Evolutionary conservation across 2,329 filamentous ascomycete species (phyloP).

Genomic region (Davidsoniella eucalypti): DNA sequence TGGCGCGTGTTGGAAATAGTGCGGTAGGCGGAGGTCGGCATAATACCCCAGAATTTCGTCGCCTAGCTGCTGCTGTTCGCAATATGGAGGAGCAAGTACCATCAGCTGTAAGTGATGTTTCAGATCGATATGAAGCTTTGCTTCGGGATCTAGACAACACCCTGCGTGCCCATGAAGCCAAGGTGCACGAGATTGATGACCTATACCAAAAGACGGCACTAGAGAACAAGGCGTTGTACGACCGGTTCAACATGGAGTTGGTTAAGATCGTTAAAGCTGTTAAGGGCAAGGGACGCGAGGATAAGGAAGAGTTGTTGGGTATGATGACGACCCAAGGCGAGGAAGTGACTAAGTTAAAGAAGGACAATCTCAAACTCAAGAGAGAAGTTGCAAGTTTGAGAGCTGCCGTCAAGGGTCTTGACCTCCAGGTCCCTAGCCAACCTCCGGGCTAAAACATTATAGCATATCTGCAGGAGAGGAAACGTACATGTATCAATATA

Average conservation of each 20-base stretch:
- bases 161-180: conserved; percentile 57
- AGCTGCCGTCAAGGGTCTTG: conserved; percentile 25
- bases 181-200: conserved; percentile 70
- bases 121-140: conserved; percentile 43
- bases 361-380: conserved; percentile 71
- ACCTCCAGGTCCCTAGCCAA: conserved; percentile 6
- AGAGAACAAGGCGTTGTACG: conserved; percentile 86
- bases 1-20: conserved; percentile 31
- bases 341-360: conserved; percentile 60
- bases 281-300: conserved; percentile 54
- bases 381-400: conserved; percentile 62
- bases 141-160: conserved; percentile 56
- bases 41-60: conserved; percentile 27
- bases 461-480: too few species aligned
- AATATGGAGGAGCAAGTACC: conserved; percentile 54
- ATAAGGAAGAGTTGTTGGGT: conserved; percentile 59
- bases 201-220: conserved; percentile 74
- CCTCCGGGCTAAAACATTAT: too few species aligned
- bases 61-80: conserved; percentile 40
- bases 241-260: conserved; percentile 81
- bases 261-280: conserved; percentile 66
- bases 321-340: conserved; percentile 59
- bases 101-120: conserved; percentile 39
- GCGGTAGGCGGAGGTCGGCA: conserved; percentile 20
- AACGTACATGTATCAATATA: conserved; percentile 11